phyloP scores from a whole-genome alignment of 805 yeast species.

The Clavispora asparagi region DNA sequence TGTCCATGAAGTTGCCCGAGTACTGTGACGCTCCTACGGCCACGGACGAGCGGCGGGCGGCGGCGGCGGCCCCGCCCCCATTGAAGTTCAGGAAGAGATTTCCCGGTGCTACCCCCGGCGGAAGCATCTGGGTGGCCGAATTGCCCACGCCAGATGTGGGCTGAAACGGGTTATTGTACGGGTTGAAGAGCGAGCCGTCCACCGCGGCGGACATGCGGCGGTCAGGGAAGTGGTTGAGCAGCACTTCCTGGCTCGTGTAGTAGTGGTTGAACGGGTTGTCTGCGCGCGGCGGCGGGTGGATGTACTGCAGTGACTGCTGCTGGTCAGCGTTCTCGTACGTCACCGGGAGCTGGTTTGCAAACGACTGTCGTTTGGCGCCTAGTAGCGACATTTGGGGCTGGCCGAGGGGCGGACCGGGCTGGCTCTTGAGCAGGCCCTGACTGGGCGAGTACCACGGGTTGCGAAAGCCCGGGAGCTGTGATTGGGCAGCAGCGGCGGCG shows the following conservation, averaged over 20 bases:
- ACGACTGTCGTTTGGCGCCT: constrained; percentile 26
- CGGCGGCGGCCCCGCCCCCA: constrained; percentile 3
- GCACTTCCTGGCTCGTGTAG: constrained; percentile 35
- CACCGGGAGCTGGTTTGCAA: constrained; percentile 43
- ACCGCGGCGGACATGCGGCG: constrained; percentile 36
- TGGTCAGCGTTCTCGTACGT: constrained; percentile 41
- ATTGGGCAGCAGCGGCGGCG: not conserved
- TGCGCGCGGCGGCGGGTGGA: constrained; percentile 41
- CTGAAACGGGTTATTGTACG: constrained; percentile 10
- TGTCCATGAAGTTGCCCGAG: not conserved
- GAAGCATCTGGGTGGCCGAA: not conserved
- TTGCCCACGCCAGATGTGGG: not conserved
- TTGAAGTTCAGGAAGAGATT: not conserved
- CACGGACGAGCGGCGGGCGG: constrained; percentile 14
- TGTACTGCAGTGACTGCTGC: constrained; percentile 19
- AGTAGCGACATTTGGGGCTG: constrained; percentile 21
- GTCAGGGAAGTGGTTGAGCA: constrained; percentile 20
- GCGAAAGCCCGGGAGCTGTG: constrained; percentile 28
- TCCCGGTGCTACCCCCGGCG: not conserved
- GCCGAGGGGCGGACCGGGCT: constrained; percentile 5
- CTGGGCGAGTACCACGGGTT: constrained; percentile 40
- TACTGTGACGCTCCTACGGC: constrained; percentile 11
- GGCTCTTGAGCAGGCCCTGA: constrained; percentile 10
- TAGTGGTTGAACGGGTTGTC: constrained; percentile 42
- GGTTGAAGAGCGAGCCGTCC: constrained; percentile 21